A percentile compares a stretch with the other conserved stretches of the same genome.
Evolutionary conservation across 2,329 filamentous ascomycete genomes (phyloP).

Genomic region (Boeremia exigua): DNA sequence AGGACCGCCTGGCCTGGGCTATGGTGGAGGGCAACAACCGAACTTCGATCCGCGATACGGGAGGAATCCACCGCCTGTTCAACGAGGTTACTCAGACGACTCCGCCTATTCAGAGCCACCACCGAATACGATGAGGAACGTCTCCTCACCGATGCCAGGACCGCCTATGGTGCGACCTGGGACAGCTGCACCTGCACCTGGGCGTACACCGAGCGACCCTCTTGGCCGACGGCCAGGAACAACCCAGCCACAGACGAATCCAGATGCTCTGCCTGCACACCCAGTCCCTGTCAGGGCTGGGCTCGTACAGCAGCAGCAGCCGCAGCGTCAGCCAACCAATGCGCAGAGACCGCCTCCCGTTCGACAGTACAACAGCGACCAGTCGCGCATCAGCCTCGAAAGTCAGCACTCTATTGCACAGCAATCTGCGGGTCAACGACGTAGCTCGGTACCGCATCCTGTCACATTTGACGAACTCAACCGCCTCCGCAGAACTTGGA

Average conservation of each 20-base stretch:
- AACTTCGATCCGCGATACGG: conserved; percentile 39
- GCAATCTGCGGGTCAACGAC: conserved; percentile 22
- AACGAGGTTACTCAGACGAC: conserved; percentile 44
- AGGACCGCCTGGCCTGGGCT: conserved; percentile 9
- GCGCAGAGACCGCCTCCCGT: conserved; percentile 57
- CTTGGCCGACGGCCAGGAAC: conserved; percentile 48
- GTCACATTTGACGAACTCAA: conserved; percentile 83
- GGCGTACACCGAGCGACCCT: conserved; percentile 35
- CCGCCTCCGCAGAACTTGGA: conserved; percentile 71
- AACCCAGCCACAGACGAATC: conserved; percentile 51
- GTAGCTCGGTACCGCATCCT: conserved; percentile 51
- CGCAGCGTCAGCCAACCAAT: conserved; percentile 28
- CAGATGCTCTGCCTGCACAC: conserved; percentile 63
- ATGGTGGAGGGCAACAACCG: conserved; percentile 26
- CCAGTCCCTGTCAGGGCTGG: conserved; percentile 62
- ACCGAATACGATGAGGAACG: conserved; percentile 39
- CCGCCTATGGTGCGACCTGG: conserved; percentile 38
- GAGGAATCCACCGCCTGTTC: conserved; percentile 36
- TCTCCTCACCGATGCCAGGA: conserved; percentile 34
- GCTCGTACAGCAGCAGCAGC: conserved; percentile 45
- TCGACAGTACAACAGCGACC: conserved; percentile 57
- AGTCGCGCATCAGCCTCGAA: conserved; percentile 46
- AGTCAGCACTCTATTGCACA: conserved; percentile 27
- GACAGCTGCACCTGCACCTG: conserved; percentile 40
- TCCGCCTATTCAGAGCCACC: conserved; percentile 46